phyloP scores from a whole-genome alignment of 179 eudicot species.

The Amaranthus tricolor region DNA sequence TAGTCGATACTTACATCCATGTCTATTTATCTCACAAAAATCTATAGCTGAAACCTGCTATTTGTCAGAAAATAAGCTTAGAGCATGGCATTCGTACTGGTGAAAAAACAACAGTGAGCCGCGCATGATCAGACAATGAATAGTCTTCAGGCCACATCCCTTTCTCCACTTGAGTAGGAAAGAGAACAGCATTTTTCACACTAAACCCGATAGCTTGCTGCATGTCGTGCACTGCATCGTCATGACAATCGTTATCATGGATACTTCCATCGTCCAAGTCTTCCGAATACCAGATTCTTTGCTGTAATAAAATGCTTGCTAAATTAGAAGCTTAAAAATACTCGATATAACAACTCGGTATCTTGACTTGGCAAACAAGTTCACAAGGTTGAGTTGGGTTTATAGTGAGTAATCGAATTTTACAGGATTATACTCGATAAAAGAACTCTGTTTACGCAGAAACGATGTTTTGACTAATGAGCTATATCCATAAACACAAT shows the following conservation, averaged over 20 bases:
- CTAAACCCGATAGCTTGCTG: conserved; percentile 69
- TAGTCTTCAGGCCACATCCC: conserved; percentile 98
- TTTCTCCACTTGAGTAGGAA: conserved; percentile 93
- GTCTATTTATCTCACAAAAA: conserved; percentile 8
- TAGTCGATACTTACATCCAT: background rate
- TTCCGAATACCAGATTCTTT: conserved; percentile 70
- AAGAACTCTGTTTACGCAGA: too few species aligned
- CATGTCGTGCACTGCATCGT: conserved; percentile 24
- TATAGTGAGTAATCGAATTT: too few species aligned
- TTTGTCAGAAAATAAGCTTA: conserved; percentile 40
- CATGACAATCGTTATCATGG: conserved; percentile 30
- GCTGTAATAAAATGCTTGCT: conserved; percentile 46
- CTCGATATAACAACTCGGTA: too few species aligned
- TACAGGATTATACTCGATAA: too few species aligned
- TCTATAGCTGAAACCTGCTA: conserved; percentile 9
- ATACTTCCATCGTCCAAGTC: conserved; percentile 37
- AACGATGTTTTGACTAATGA: background rate
- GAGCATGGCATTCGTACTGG: conserved; percentile 92
- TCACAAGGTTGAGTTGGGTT: too few species aligned
- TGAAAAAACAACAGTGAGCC: conserved; percentile 90
- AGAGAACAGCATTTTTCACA: conserved; percentile 92
- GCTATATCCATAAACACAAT: background rate
- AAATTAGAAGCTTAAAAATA: background rate
- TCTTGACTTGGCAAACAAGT: too few species aligned
- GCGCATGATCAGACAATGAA: conserved; percentile 98